Evolutionary conservation across 441 rosid genomes (phyloP).

Genomic region (Euphorbia corollata): DNA sequence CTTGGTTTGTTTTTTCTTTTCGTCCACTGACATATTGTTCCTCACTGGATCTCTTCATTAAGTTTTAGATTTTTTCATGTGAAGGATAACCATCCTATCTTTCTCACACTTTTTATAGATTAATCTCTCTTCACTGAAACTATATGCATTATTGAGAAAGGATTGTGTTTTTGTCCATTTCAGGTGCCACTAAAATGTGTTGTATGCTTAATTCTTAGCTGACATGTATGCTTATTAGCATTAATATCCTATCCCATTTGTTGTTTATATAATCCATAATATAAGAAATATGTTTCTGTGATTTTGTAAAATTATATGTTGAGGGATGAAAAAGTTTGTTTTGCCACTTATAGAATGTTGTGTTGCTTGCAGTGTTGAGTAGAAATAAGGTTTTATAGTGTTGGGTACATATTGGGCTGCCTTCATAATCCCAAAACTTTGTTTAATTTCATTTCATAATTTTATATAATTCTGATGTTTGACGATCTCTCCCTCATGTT

Average conservation of each 20-base stretch:
- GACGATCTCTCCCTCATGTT: too few species aligned
- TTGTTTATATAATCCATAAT: neutral
- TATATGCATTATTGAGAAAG: too few species aligned
- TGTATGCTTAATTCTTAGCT: neutral
- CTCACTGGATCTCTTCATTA: slow-evolving; percentile 16
- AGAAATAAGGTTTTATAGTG: too few species aligned
- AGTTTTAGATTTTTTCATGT: slow-evolving; percentile 25
- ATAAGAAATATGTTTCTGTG: neutral
- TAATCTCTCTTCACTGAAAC: too few species aligned
- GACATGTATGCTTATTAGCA: neutral
- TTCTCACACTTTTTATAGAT: slow-evolving; percentile 6
- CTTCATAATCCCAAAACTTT: too few species aligned
- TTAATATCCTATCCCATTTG: neutral
- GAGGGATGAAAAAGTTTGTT: neutral
- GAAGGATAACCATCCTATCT: slow-evolving; percentile 12
- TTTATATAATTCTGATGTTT: too few species aligned
- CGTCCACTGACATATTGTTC: slow-evolving; percentile 21
- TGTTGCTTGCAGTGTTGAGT: too few species aligned
- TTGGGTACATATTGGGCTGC: too few species aligned
- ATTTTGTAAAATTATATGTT: neutral
- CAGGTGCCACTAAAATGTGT: too few species aligned
- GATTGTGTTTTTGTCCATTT: too few species aligned
- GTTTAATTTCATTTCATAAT: too few species aligned
- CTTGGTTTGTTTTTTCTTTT: slow-evolving; percentile 23
- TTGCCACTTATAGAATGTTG: neutral